Evolutionary conservation across 192 early-diverging fungal species (phyloP), one percentile per base, ranked within the genome.

Genomic region (Neocallimastix lanati): DNA sequence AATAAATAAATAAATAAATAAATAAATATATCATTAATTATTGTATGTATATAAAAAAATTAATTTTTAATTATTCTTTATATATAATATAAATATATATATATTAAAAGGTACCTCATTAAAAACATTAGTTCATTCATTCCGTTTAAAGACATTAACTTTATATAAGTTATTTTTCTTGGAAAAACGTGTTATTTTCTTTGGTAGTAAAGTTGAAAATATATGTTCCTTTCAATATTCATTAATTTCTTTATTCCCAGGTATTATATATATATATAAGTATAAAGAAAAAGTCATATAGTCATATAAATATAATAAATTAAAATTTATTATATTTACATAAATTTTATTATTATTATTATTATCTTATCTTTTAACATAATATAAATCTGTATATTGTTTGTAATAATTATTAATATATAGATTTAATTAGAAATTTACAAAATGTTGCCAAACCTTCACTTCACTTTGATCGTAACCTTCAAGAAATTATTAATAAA

Each of bases 171-270:
- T 94, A 25, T 77, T 94, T 28, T 80, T 94, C 14, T 82, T 94
- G 29, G 92, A 92, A 78, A 94, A 92, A 79, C 83, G 90, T 83
- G 90, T 92, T 84, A 36, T 94, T 76, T 94, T 94, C 82, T 94
- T 93, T 85, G 93, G 93, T n/a, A 90, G 91, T 40, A 90, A 90
- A 76, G 93, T 94, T 11, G 93, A 94, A 79, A 84, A 86, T 33
- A 81, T 94, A 15, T 93, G 91, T 76, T 91, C 91, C 11, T 93
- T 92, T 82, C 92, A 94, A 81, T 94, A 94, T 82, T 89, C 89
- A 29, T 81, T 94, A 50, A 87, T 94, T 14, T 93, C 92, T 0
- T 80, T 94, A 37, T 85, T 94, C 14, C 93, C 93, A 76, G 91
- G 90, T 85, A 76, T n/a, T n/a, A n/a, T n/a, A n/a, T n/a, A n/a